Evolutionary conservation across 2,329 filamentous ascomycete genomes (phyloP), one percentile per base, ranked within the genome.

Genomic region (Fusarium oligoseptatum): DNA sequence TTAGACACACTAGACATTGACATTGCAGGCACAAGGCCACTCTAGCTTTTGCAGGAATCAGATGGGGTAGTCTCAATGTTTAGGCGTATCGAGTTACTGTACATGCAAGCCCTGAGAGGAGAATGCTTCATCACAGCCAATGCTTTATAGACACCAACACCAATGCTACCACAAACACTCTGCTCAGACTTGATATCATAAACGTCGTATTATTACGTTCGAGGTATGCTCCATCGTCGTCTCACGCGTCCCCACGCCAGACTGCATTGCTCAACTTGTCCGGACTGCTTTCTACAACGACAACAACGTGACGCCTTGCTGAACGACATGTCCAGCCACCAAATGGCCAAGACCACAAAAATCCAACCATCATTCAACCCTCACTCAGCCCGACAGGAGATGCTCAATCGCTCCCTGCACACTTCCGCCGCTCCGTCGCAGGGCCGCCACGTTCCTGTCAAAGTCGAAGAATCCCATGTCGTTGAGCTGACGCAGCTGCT

Each of bases 401-500:
- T 94, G 91, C 84, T 97, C 94, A 63, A 97, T 90, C 6, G 94
- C 97, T 12, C 96, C 97, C 82, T 98, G 95, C 45, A 98, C 97
- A 81, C 94, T 98, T 12, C 97, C 97, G 10, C 97, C 97, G 70
- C 94, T 94, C 79, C 96, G 90, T 82, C 96, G 89, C 79, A 99
- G 85, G 6, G 97, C 97, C 66, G 93, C 92, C 36, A 99, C 91
- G 78, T 99, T 99, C 77, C 94, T 87, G 62, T 99, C 96, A 80
- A 98, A 99, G 81, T 99, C 95, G 81, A 92, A 98, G 85, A 99
- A 99, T 4, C 97, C 97, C 97, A 99, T 99, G 76, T 98, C 97
- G 82, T 99, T 99, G 72, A 99, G 86, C 84, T 98, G 95, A 70
- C 95, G 89, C 60, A 99, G 87, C 84, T 99, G 96, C 36, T 94